Evolutionary conservation across 2,329 filamentous ascomycete species (phyloP).

Genomic region (Chaetomiaceae sp.): DNA sequence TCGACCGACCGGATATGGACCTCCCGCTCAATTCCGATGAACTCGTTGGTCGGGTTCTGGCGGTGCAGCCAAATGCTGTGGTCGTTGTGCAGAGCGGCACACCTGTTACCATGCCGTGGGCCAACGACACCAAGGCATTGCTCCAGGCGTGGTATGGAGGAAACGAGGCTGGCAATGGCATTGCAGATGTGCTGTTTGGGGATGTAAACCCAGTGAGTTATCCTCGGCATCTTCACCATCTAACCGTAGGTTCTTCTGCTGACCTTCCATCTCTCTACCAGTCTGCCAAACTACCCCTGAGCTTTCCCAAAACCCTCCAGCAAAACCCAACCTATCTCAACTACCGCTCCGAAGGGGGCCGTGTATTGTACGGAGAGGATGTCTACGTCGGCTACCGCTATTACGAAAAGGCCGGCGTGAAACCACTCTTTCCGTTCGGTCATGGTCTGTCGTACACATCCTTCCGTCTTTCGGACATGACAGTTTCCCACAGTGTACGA

Average conservation of each 20-base stretch:
- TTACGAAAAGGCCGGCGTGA: background rate
- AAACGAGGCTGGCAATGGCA: background rate
- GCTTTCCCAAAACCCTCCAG: background rate
- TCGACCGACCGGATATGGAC: background rate
- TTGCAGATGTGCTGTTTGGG: background rate
- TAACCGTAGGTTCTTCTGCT: too few species aligned
- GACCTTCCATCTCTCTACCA: too few species aligned
- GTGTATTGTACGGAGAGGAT: background rate
- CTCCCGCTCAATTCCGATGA: background rate
- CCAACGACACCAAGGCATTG: background rate
- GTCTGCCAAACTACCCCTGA: background rate
- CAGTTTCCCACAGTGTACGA: too few species aligned
- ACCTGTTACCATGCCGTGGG: background rate
- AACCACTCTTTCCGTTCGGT: background rate
- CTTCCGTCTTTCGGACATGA: background rate
- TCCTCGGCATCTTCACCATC: too few species aligned
- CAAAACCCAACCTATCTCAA: background rate
- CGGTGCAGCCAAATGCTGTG: background rate
- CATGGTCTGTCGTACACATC: background rate
- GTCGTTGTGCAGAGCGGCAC: background rate
- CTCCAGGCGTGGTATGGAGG: background rate
- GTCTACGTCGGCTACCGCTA: background rate
- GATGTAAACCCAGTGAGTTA: background rate
- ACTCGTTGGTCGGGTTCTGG: background rate
- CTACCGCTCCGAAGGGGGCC: background rate